Conservation (phyloP, 2,329 filamentous ascomycete genomes). For the Aschersonia sp. region DNA sequence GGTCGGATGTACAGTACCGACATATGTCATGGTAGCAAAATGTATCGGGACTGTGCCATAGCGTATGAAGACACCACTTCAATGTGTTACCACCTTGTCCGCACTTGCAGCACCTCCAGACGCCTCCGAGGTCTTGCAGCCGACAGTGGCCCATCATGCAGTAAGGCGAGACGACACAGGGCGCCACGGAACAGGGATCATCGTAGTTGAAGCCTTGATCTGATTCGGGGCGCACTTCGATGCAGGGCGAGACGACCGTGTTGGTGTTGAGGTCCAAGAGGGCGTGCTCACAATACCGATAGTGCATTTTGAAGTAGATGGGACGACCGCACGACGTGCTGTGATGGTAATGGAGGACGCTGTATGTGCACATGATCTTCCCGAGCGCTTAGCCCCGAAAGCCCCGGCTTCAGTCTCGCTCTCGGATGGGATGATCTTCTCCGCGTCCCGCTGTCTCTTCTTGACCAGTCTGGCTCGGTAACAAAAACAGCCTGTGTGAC, state of each 20-base stretch:
- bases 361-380: slow-evolving; percentile 32
- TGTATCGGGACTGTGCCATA: slow-evolving; percentile 30
- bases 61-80: slow-evolving; percentile 29
- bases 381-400: neutral
- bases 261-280: slow-evolving; percentile 14
- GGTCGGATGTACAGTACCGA: slow-evolving; percentile 23
- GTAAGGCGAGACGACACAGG: slow-evolving; percentile 28
- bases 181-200: slow-evolving; percentile 29
- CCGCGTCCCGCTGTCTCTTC: neutral
- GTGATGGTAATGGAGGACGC: slow-evolving; percentile 37
- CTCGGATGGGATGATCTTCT: neutral
- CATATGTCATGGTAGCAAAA: slow-evolving; percentile 40
- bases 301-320: slow-evolving; percentile 26
- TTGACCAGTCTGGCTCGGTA: neutral
- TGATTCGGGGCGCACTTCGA: slow-evolving; percentile 14
- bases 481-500: neutral
- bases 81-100: slow-evolving; percentile 28
- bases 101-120: slow-evolving; percentile 37
- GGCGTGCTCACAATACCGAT: slow-evolving; percentile 26
- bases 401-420: neutral
- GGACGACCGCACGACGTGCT: slow-evolving; percentile 24
- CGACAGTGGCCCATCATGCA: slow-evolving; percentile 34
- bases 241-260: slow-evolving; percentile 10
- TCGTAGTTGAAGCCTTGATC: slow-evolving; percentile 18
- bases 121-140: slow-evolving; percentile 30